A percentile compares a stretch with the other conserved stretches of the same genome.
phyloP scores from a whole-genome alignment of 352 stramenopile genomes.

The Globisporangium camurandrum region DNA sequence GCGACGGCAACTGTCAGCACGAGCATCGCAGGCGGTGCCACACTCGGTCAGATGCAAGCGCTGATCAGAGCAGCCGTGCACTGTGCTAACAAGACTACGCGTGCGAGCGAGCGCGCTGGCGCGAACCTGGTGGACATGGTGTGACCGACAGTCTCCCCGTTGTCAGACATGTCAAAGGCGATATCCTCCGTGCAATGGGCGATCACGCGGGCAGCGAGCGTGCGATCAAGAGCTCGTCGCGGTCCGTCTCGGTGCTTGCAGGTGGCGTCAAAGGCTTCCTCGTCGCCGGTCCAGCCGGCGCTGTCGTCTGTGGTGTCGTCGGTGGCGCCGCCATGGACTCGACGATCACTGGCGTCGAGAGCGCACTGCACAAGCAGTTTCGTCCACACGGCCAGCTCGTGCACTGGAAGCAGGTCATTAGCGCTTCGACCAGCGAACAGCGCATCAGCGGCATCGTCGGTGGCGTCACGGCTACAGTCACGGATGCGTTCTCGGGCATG shows the following conservation, averaged over 20 bases:
- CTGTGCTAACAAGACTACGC: slow-evolving; percentile 4
- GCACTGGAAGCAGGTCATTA: slow-evolving; percentile 4
- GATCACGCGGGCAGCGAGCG: slow-evolving; percentile 2
- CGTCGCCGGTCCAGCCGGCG: slow-evolving; percentile 4
- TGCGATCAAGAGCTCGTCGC: slow-evolving; percentile 8
- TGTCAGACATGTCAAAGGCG: slow-evolving; percentile 9
- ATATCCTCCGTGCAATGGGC: slow-evolving; percentile 1
- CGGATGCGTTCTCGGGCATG: slow-evolving; percentile 1
- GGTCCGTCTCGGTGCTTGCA: slow-evolving; percentile 1
- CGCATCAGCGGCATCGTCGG: slow-evolving; percentile 7
- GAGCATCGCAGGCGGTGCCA: slow-evolving; percentile 7
- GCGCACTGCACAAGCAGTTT: slow-evolving; percentile 7
- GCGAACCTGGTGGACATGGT: background rate
- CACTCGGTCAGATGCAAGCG: slow-evolving; percentile 5
- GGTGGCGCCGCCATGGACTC: slow-evolving; percentile 10
- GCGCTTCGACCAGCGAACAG: slow-evolving; percentile 1
- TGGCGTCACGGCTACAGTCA: slow-evolving; percentile 1
- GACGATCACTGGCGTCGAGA: slow-evolving; percentile 10
- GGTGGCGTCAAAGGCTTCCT: slow-evolving; percentile 8
- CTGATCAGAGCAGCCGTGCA: slow-evolving; percentile 7
- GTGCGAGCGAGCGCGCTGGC: background rate
- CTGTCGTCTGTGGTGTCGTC: slow-evolving; percentile 4
- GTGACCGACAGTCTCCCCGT: slow-evolving; percentile 9
- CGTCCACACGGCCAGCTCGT: slow-evolving; percentile 7
- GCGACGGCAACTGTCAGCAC: slow-evolving; percentile 3